Base-by-base conservation (phyloP, 768 basidiomycete genomes). In the Panus rudis region DNA sequence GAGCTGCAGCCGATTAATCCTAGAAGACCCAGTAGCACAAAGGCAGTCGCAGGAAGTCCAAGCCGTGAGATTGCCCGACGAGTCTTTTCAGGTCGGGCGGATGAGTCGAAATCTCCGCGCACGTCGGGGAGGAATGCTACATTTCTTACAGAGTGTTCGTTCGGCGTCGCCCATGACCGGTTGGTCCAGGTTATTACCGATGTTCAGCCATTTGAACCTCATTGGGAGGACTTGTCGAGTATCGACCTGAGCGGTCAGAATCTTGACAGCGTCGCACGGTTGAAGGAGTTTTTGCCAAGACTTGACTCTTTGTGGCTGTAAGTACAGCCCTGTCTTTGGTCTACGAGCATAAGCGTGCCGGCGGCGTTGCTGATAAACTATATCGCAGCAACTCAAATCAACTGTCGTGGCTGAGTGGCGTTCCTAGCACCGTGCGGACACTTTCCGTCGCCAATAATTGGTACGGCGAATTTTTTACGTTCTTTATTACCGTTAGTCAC, bases 131-230 rank as follows among this genome's bases (percentile, higher is more conserved):
- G 37, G 19, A 53, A 46, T 31, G 74, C 70, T 7, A 85, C 84
- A 1, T 94, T 84, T 67, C 69, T 98, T 50, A 98, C 94, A 10
- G 93, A 98, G 58, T 97, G 93, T 58, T 97, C 93, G 31, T 99
- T 99, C 59, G 91, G 79, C 13, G 81, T 97, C 33, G 77, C 92
- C n/a, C 89, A 90, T 54, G 94, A 97, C 59, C 76, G 78, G 34
- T 76, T 99, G 4, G 84, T 98, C 2, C 79, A 88, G 60, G 81
- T 89, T 54, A 90, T 99, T 57, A 97, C 93, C 32, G 92, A 97
- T 55, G 79, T 92, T 11, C 84, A 92, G 57, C 92, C 93, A 16
- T 96, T 88, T 62, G 90, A 92, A 57, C 92, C 93, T 19, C 74
- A 89, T 58, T 99, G 96, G 96, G 93, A 97, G 54, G 70, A 75